A percentile compares a stretch with the other conserved stretches of the same genome.
Evolutionary conservation across 495 filamentous ascomycete species (phyloP).

Genomic region (Penicillium lagena): DNA sequence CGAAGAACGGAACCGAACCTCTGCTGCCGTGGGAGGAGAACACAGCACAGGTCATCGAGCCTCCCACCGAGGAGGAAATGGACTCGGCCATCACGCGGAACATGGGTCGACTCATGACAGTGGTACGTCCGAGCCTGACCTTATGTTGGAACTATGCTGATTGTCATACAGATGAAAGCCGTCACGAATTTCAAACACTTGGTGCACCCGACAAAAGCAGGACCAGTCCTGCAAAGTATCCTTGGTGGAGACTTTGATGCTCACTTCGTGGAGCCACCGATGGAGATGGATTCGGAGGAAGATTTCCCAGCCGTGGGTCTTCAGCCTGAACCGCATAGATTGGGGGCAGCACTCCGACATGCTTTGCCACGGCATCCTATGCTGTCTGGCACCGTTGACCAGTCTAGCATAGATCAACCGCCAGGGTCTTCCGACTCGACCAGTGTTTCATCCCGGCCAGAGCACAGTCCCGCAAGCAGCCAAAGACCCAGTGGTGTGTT

Average conservation of each 20-base stretch:
- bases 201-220: constrained; percentile 38
- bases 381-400: constrained; percentile 38
- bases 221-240: constrained; percentile 46
- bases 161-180: constrained; percentile 70
- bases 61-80: constrained; percentile 83
- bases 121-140: constrained; percentile 50
- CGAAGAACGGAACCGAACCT: constrained; percentile 70
- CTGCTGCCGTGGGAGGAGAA: constrained; percentile 82
- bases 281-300: constrained; percentile 45
- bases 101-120: constrained; percentile 73
- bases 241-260: constrained; percentile 45
- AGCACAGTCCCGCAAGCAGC: constrained; percentile 11
- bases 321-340: too few relatives aligned
- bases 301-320: constrained; percentile 19
- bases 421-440: constrained; percentile 11
- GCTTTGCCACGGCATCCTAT: constrained; percentile 32
- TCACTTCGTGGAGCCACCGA: constrained; percentile 51
- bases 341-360: not conserved
- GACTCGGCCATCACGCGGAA: constrained; percentile 85
- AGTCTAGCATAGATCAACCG: constrained; percentile 6
- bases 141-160: too few relatives aligned
- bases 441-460: constrained; percentile 9
- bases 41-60: constrained; percentile 67
- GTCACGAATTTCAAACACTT: constrained; percentile 78
- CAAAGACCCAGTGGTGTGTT: constrained; percentile 9